Percentiles rank a stretch among this genome's conserved stretches.
Evolutionary conservation across 441 rosid genomes (phyloP).

Genomic region (Bruguiera hainesii): DNA sequence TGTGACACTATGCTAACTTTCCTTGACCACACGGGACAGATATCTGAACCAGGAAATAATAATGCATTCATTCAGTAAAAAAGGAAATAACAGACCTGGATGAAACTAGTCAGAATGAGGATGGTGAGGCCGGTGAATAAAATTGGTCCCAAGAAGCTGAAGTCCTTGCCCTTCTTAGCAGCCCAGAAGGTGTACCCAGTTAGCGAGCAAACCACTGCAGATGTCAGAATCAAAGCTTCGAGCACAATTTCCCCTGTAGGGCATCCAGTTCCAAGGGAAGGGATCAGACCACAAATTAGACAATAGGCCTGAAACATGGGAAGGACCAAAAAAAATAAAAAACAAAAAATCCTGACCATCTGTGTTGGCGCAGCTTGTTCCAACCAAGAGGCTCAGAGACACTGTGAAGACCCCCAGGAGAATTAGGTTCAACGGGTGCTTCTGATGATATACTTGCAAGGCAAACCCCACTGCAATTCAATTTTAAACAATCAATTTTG

Average conservation of each 20-base stretch:
- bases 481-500: background rate
- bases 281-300: background rate
- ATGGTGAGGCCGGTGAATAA: conserved; percentile 75
- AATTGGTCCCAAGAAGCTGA: conserved; percentile 84
- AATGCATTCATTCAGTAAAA: background rate
- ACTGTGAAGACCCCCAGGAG: conserved; percentile 83
- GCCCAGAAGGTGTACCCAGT: conserved; percentile 98
- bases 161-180: conserved; percentile 86
- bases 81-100: conserved; percentile 51
- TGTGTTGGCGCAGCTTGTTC: conserved; percentile 83
- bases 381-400: conserved; percentile 79
- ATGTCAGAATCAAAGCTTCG: conserved; percentile 78
- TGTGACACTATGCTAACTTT: too few relatives aligned
- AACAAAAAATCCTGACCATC: conserved; percentile 49
- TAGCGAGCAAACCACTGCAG: conserved; percentile 73
- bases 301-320: background rate
- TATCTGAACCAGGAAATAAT: too few relatives aligned
- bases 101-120: conserved; percentile 68
- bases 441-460: conserved; percentile 82
- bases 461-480: conserved; percentile 83
- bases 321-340: background rate
- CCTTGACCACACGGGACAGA: too few relatives aligned
- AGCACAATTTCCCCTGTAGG: conserved; percentile 84
- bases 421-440: conserved; percentile 85
- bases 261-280: background rate